A percentile compares a stretch with the other conserved stretches of the same genome.
phyloP scores from a whole-genome alignment of 805 yeast genomes.

The Zygosaccharomyces siamensis region DNA sequence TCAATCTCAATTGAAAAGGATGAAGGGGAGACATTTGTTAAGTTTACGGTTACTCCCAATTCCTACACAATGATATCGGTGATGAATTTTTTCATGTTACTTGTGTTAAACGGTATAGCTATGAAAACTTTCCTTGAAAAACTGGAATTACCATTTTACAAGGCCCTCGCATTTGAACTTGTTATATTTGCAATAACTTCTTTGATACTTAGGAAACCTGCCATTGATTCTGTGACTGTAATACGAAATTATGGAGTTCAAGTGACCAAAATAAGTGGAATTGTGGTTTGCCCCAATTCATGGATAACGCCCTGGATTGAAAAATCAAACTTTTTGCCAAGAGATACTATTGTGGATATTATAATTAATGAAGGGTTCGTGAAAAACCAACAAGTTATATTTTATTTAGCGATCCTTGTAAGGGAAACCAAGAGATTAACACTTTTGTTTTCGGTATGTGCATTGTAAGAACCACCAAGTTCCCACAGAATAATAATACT shows the following conservation, averaged over 20 bases:
- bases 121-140: not conserved
- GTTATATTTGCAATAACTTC: slow-evolving; percentile 1
- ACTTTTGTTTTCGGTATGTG: slow-evolving; percentile 34
- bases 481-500: slow-evolving; percentile 2
- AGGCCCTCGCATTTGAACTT: not conserved
- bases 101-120: slow-evolving; percentile 1
- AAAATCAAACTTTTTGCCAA: slow-evolving; percentile 46
- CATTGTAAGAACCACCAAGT: not conserved
- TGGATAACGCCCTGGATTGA: slow-evolving; percentile 14
- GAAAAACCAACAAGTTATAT: slow-evolving; percentile 58
- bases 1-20: slow-evolving; percentile 6
- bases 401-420: slow-evolving; percentile 57
- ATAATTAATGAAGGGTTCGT: slow-evolving; percentile 70
- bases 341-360: slow-evolving; percentile 53
- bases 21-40: slow-evolving; percentile 9
- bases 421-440: slow-evolving; percentile 34
- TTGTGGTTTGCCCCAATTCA: slow-evolving; percentile 21
- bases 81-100: slow-evolving; percentile 1
- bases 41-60: slow-evolving; percentile 15
- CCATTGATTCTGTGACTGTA: slow-evolving; percentile 22
- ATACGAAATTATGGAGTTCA: slow-evolving; percentile 29
- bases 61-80: slow-evolving; percentile 1
- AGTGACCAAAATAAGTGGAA: slow-evolving; percentile 20
- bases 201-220: slow-evolving; percentile 16
- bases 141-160: not conserved